phyloP scores from a whole-genome alignment of 306 rosid genomes.

The Cajanus cajan region DNA sequence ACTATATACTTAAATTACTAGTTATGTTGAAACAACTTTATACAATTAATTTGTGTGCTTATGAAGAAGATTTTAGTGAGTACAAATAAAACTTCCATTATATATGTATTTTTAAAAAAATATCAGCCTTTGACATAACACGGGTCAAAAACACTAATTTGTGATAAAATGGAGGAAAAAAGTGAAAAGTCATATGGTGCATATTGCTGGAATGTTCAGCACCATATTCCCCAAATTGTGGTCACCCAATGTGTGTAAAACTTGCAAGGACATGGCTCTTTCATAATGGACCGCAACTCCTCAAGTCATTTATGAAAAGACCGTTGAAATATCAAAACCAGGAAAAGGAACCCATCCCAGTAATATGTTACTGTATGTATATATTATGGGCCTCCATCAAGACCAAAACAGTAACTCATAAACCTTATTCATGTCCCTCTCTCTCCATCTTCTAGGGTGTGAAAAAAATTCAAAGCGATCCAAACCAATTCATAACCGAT shows the following conservation, averaged over 20 bases:
- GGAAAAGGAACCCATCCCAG: background rate
- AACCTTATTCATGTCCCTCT: background rate
- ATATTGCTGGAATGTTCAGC: background rate
- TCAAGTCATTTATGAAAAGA: background rate
- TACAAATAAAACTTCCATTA: too few relatives aligned
- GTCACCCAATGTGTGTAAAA: background rate
- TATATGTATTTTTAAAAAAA: too few relatives aligned
- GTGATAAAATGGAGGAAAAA: background rate
- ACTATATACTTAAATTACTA: too few relatives aligned
- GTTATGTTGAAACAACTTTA: too few relatives aligned
- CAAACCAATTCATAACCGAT: too few relatives aligned
- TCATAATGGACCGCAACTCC: background rate
- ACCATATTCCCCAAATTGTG: background rate
- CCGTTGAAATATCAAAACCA: background rate
- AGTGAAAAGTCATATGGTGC: background rate
- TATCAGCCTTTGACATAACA: too few relatives aligned
- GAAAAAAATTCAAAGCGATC: too few relatives aligned
- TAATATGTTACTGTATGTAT: background rate
- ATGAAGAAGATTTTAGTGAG: too few relatives aligned
- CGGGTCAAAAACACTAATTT: background rate
- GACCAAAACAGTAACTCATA: background rate
- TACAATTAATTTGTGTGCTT: too few relatives aligned
- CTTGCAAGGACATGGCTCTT: background rate
- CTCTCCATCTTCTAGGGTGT: too few relatives aligned
- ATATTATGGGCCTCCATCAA: background rate